phyloP scores from a whole-genome alignment of 2,329 filamentous ascomycete genomes.

The Alternaria atra region DNA sequence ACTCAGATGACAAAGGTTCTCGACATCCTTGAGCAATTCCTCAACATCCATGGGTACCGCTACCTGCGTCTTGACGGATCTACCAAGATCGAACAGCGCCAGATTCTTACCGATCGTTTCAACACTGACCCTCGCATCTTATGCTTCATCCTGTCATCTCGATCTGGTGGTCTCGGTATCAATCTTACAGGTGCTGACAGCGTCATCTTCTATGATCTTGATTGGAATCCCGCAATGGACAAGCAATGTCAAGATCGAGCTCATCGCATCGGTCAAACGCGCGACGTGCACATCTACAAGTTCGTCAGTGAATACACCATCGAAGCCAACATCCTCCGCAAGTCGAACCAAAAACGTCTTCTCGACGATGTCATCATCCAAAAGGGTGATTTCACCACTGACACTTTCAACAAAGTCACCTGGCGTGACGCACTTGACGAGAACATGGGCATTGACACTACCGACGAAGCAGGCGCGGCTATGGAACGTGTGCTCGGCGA shows the following conservation, averaged over 20 bases:
- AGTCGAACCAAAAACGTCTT: conserved; percentile 97
- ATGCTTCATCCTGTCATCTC: conserved; percentile 93
- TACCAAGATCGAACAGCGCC: conserved; percentile 93
- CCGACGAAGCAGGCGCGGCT: conserved; percentile 77
- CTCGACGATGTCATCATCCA: conserved; percentile 98
- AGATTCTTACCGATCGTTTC: conserved; percentile 95
- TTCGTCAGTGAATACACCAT: conserved; percentile 74
- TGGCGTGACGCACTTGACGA: conserved; percentile 73
- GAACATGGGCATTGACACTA: conserved; percentile 50
- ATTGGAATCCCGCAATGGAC: conserved; percentile 99
- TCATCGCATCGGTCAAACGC: conserved; percentile 95
- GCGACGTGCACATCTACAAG: conserved; percentile 96
- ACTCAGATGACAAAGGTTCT: conserved; percentile 99
- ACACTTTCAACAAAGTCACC: conserved; percentile 84
- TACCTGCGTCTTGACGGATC: conserved; percentile 96
- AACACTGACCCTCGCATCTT: conserved; percentile 93
- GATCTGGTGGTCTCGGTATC: conserved; percentile 93
- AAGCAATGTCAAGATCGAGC: conserved; percentile 98
- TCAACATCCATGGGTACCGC: conserved; percentile 97
- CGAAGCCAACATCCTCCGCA: conserved; percentile 95
- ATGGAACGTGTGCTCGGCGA: conserved; percentile 85
- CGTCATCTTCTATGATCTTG: conserved; percentile 98
- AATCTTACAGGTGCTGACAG: conserved; percentile 97
- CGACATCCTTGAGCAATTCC: conserved; percentile 95
- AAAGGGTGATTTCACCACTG: conserved; percentile 96